phyloP scores from a whole-genome alignment of 164 flowering plant genomes.

The Kingdonia uniflora region DNA sequence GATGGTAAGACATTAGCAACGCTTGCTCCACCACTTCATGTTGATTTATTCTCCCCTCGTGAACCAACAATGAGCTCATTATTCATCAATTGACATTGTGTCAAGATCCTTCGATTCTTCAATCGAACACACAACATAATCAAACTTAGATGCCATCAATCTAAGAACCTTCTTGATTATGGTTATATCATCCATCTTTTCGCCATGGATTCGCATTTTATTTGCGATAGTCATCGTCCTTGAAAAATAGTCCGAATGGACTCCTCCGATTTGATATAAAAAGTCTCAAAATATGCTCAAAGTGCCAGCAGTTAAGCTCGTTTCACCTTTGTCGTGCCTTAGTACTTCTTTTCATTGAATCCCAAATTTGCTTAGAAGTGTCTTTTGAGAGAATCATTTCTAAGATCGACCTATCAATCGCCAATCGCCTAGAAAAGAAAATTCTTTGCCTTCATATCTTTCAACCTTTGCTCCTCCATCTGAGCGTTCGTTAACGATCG shows the following conservation, averaged over 20 bases:
- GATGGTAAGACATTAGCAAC: neutral
- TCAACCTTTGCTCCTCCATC: too few relatives aligned
- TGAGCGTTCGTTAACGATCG: too few relatives aligned
- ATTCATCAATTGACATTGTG: constrained; percentile 3
- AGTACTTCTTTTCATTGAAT: constrained; percentile 5
- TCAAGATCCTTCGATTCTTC: constrained; percentile 10
- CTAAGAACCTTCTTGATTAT: constrained; percentile 8
- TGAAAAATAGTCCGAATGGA: constrained; percentile 1
- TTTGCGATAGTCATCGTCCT: constrained; percentile 3
- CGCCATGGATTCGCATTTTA: constrained; percentile 7
- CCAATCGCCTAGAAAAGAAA: neutral
- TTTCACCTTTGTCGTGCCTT: constrained; percentile 5
- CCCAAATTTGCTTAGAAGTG: constrained; percentile 2
- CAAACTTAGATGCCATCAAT: constrained; percentile 2
- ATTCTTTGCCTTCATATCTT: neutral
- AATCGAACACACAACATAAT: constrained; percentile 10
- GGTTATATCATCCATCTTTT: constrained; percentile 3
- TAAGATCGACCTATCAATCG: neutral
- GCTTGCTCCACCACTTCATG: constrained; percentile 4
- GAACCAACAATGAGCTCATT: neutral
- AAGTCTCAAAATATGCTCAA: neutral
- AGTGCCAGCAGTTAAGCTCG: constrained; percentile 1
- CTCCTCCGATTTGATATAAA: neutral
- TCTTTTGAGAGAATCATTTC: neutral
- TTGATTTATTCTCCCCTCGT: constrained; percentile 2